Conservation (phyloP, 2,329 filamentous ascomycete genomes). For the Teratosphaeria destructans region DNA sequence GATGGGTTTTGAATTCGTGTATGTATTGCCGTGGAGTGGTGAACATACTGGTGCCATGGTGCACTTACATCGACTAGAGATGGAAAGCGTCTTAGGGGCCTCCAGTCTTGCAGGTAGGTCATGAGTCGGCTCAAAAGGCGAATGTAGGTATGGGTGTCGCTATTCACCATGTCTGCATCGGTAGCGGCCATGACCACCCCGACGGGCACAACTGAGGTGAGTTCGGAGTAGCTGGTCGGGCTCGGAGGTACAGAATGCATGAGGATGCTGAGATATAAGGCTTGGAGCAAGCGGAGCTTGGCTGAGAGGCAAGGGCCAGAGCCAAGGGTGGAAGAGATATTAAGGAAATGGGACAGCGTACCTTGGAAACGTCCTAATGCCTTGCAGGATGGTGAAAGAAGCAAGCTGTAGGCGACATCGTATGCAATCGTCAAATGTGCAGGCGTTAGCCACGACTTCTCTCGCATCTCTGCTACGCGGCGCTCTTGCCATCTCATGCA, state of each 20-base stretch:
- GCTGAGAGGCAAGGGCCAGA: background rate
- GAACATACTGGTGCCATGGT: too few species aligned
- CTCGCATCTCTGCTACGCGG: background rate
- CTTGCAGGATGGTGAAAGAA: background rate
- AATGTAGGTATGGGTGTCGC: too few species aligned
- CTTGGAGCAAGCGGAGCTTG: background rate
- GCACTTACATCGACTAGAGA: too few species aligned
- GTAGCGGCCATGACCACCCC: slow-evolving; percentile 42
- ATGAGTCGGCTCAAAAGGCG: background rate
- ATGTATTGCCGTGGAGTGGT: too few species aligned
- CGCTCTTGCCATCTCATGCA: background rate
- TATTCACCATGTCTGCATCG: slow-evolving; percentile 27
- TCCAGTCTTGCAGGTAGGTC: too few species aligned
- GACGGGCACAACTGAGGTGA: background rate
- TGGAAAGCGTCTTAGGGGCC: too few species aligned
- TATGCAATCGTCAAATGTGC: background rate
- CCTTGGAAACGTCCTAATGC: background rate
- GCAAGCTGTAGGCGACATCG: background rate
- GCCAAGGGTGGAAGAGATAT: background rate
- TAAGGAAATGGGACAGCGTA: background rate
- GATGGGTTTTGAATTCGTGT: too few species aligned
- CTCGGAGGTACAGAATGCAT: background rate
- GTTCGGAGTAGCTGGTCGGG: background rate
- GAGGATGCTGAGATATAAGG: background rate
- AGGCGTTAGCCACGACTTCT: background rate